Conservation (phyloP, 345 rosid genomes). For the Eucalyptus pauciflora region DNA sequence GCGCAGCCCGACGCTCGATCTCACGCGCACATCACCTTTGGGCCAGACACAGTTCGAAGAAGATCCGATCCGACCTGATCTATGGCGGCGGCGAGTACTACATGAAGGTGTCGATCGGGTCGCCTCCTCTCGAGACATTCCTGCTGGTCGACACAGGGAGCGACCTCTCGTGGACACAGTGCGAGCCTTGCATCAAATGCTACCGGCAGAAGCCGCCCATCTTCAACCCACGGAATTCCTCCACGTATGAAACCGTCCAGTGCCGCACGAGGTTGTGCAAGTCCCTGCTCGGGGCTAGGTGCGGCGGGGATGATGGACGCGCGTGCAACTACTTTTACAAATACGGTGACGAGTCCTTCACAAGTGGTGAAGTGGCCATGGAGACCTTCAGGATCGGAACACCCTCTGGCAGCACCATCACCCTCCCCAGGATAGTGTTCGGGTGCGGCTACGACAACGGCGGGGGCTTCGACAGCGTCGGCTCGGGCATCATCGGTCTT, state of each 20-base stretch:
- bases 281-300: background rate
- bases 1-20: background rate
- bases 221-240: background rate
- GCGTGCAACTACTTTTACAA: background rate
- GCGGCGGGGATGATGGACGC: background rate
- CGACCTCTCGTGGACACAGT: background rate
- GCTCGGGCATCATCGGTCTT: background rate
- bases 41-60: background rate
- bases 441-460: background rate
- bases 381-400: background rate
- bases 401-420: background rate
- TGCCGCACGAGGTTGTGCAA: background rate
- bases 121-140: background rate
- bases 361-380: fast-evolving
- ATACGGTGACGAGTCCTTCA: background rate
- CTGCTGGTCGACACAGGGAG: background rate
- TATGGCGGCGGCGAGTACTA: background rate
- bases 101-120: background rate
- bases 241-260: background rate
- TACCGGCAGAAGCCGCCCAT: background rate
- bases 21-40: background rate
- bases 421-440: background rate
- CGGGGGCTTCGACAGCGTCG: fast-evolving
- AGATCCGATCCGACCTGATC: background rate
- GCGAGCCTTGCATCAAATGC: background rate